These are phyloP conservation scores for Solanum hybrid DNA, from an alignment of 305 asterid genomes.

Conservation along the genomic window DNA sequence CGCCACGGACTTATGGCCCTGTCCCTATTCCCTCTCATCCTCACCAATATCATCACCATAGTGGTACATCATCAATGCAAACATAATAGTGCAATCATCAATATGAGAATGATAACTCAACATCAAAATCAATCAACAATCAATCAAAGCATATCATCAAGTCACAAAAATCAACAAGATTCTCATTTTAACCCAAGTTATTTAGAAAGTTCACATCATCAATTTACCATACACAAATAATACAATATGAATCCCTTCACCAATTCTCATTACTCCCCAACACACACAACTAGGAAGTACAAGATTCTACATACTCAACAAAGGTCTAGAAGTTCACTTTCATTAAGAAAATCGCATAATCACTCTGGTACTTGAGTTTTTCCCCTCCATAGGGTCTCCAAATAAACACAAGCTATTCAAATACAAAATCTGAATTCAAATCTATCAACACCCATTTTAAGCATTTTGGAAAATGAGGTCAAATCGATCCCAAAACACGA, in stretches of 20 bases:
- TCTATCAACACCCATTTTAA: not conserved
- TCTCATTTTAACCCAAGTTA: not conserved
- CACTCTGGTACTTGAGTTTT: not conserved
- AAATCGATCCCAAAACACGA: not conserved
- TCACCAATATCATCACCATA: not conserved
- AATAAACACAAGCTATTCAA: not conserved
- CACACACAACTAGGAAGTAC: too few species aligned
- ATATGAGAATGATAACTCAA: not conserved
- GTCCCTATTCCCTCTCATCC: not conserved
- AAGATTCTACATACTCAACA: too few species aligned
- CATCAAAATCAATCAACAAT: not conserved
- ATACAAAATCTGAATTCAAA: not conserved
- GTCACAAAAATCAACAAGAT: not conserved
- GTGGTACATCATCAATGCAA: not conserved
- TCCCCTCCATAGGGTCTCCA: not conserved
- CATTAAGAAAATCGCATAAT: too few species aligned
- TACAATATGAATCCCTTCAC: too few species aligned
- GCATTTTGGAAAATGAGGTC: not conserved
- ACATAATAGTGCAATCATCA: not conserved
- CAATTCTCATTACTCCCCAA: too few species aligned
- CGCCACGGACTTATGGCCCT: not conserved
- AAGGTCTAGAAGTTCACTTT: too few species aligned
- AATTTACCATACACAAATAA: too few species aligned
- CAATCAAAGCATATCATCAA: not conserved
- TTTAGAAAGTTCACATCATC: too few species aligned